phyloP scores from a whole-genome alignment of 257 asterid species.

The Scutellaria baicalensis region DNA sequence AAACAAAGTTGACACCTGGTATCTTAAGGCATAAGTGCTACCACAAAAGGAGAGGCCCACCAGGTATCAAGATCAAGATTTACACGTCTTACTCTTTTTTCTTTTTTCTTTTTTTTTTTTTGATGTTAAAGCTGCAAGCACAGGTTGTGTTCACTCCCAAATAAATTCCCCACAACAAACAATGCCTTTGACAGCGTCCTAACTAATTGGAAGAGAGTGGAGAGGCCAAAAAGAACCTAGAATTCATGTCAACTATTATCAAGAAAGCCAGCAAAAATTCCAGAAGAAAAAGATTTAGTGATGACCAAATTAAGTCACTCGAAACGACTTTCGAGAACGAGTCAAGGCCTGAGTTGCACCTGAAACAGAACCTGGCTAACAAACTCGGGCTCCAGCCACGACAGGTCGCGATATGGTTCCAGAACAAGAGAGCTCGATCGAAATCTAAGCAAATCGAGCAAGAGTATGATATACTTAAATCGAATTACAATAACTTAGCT shows the following conservation, averaged over 20 bases:
- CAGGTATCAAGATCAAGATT: conserved; percentile 8
- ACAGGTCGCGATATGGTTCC: conserved; percentile 92
- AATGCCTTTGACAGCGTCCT: neutral
- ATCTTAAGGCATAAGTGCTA: conserved; percentile 13
- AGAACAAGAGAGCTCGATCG: conserved; percentile 45
- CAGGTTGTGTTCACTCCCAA: conserved; percentile 2
- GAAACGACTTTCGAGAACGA: conserved; percentile 60
- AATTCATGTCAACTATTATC: conserved; percentile 16
- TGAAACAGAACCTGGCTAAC: conserved; percentile 65
- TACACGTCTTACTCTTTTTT: conserved; percentile 13
- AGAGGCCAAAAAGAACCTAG: too few relatives aligned
- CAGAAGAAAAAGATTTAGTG: conserved; percentile 53
- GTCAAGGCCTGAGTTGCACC: conserved; percentile 59
- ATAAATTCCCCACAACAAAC: conserved; percentile 20
- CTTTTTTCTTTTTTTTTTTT: neutral
- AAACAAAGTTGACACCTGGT: conserved; percentile 16
- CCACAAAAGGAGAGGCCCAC: conserved; percentile 18
- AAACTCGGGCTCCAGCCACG: conserved; percentile 73
- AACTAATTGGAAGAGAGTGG: neutral
- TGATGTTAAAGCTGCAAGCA: conserved; percentile 18
- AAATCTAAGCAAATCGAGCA: conserved; percentile 63
- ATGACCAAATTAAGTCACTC: conserved; percentile 57
- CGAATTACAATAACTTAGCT: conserved; percentile 42
- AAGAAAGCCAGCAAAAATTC: conserved; percentile 19
- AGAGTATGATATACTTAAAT: conserved; percentile 45